Base-by-base conservation (phyloP, 2,329 filamentous ascomycete genomes). In the Dothistroma pini region DNA sequence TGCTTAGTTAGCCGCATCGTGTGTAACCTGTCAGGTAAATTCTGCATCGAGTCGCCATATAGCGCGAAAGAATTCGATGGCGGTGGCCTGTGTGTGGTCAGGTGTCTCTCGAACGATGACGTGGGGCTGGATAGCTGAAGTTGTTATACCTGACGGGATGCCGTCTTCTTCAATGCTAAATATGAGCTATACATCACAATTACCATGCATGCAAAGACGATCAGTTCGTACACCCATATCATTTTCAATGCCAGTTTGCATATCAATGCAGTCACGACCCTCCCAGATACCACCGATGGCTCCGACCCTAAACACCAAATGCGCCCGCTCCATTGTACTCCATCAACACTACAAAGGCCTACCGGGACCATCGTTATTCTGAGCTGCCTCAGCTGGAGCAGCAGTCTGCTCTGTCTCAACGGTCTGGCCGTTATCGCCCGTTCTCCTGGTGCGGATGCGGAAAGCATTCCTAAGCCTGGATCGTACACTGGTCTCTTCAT, bases 361-460 rank as follows among this genome's bases (percentile, higher is more conserved):
- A n/a, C 14, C n/a, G 8, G 41, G n/a, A n/a, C 14, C 16, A 44
- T 14, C 16, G n/a, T 44, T 19, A 19, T 44, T n/a, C 41, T 44
- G 41, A n/a, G 41, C 41, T 35, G 51, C 54, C 6, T 56, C 44
- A 29, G 54, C 34, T 32, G 31, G 21, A 47, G 54, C 54, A 11
- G 21, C 12, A 21, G 48, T 9, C 22, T 57, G 56, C 38, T 54
- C 49, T 11, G 25, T 35, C 51, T 53, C 51, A 31, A 31, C 51
- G 35, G 31, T 31, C 14, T 53, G 51, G 6, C 31, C 56, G 22
- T 62, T 51, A 71, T 68, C 74, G 70, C 76, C 77, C 41, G 67
- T 68, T 16, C 70, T 60, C 58, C 71, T 65, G 35, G 72, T 73
- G 19, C 71, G 64, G 2, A 73, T 65, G 2, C 71, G 61, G 54